phyloP scores from a whole-genome alignment of 1,284 basidiomycete genomes.

The Trametes pubescens region DNA sequence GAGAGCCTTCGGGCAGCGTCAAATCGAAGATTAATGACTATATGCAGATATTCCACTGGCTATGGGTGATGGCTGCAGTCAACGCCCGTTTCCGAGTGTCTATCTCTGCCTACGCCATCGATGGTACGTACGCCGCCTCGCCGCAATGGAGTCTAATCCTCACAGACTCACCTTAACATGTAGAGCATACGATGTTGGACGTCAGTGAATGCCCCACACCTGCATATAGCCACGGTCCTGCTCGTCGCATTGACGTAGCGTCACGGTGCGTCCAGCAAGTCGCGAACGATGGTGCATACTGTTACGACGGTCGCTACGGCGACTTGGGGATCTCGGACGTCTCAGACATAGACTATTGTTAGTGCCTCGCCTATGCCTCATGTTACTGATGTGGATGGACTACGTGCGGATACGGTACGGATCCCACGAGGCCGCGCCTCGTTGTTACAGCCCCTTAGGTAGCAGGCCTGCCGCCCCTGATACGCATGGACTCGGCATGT shows the following conservation, averaged over 20 bases:
- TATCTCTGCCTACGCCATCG: conserved; percentile 21
- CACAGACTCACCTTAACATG: background rate
- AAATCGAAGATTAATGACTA: background rate
- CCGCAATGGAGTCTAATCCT: background rate
- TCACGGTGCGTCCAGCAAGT: background rate
- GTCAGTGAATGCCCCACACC: background rate
- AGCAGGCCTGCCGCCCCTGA: too few species aligned
- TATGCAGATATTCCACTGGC: conserved; percentile 25
- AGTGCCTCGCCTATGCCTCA: too few species aligned
- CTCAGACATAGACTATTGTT: background rate
- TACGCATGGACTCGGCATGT: too few species aligned
- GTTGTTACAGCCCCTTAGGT: too few species aligned
- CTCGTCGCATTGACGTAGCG: background rate
- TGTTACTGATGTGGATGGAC: too few species aligned
- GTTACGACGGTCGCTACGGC: too few species aligned
- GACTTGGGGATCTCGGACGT: too few species aligned
- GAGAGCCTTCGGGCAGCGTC: too few species aligned
- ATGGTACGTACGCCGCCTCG: conserved; percentile 2
- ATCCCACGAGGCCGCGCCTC: too few species aligned
- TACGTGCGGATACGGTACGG: too few species aligned
- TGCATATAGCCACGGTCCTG: background rate
- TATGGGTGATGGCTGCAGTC: conserved; percentile 20
- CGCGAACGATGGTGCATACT: background rate
- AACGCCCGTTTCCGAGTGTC: conserved; percentile 23
- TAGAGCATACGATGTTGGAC: background rate